Evolutionary conservation across 768 basidiomycete genomes (phyloP).

Genomic region (Amanita exitialis): DNA sequence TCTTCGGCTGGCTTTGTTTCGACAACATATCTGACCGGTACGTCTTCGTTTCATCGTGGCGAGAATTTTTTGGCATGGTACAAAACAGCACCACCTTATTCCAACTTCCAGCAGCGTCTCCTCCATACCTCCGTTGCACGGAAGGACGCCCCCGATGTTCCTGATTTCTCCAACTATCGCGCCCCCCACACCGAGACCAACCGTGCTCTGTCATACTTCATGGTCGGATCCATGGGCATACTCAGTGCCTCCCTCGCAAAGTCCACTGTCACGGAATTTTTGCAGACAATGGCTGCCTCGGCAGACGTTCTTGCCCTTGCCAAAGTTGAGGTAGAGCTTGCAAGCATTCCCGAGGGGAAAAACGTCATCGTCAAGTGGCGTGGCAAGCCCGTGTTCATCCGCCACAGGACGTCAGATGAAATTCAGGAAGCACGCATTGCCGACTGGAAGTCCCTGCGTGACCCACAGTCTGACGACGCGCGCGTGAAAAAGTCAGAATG

Average conservation of each 20-base stretch:
- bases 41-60: constrained; percentile 15
- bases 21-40: constrained; percentile 56
- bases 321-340: constrained; percentile 92
- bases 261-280: constrained; percentile 87
- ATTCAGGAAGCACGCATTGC: constrained; percentile 83
- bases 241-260: constrained; percentile 93
- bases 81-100: constrained; percentile 34
- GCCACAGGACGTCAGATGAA: constrained; percentile 87
- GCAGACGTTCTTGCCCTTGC: constrained; percentile 97
- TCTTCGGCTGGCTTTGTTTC: constrained; percentile 47
- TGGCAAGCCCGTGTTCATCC: constrained; percentile 98
- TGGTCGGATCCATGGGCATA: constrained; percentile 87
- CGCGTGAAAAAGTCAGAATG: constrained; percentile 94
- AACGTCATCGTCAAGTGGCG: constrained; percentile 98
- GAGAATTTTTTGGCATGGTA: not conserved
- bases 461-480: constrained; percentile 85
- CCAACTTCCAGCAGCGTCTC: constrained; percentile 54
- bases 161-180: constrained; percentile 82
- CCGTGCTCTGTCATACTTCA: constrained; percentile 79
- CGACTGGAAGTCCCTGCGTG: constrained; percentile 83
- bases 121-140: constrained; percentile 67
- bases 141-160: constrained; percentile 72
- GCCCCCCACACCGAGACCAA: constrained; percentile 52
- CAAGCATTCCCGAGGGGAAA: constrained; percentile 91
- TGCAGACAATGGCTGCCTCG: constrained; percentile 93